Evolutionary conservation across 2,329 filamentous ascomycete species (phyloP), one percentile per base, ranked within the genome.

Genomic region (Cercospora sp.): DNA sequence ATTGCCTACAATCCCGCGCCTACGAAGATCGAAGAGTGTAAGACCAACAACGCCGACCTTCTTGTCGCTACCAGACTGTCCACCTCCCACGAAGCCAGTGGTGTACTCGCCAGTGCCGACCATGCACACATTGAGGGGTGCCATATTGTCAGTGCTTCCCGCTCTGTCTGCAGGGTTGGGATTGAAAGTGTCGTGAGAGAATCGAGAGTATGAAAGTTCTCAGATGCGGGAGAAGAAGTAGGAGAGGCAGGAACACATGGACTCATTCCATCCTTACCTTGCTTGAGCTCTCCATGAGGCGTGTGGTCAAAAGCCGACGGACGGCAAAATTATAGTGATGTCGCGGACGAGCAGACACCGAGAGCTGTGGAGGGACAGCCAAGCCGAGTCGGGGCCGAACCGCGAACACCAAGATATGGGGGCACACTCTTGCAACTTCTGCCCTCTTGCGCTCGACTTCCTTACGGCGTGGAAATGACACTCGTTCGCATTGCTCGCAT

Each of bases 31-130:
- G 80, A 97, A 97, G 73, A 97, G 85, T 26, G 92, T 94, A 79
- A 97, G 83, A 49, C 92, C 94, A 18, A 97, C 94, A 9, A 97
- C 94, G 67, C 94, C 94, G 61, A 97, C 91, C 81, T 97, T 97
- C 84, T 97, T 97, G 85, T 97, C 94, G 61, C 93, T 97, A 10
- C 87, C 90, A 3, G 93, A 97, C 62, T 89, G 90, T 68, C 90
- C 91, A 69, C 89, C 90, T 67, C 92, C 93, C 66, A 97, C 93
- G 75, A 95, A 97, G 67, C 94, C 94, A 53, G 94, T 97, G 75
- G 94, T 97, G 85, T 97, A 97, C 86, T 97, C 94, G 77, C 94
- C 94, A 10, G 94, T 97, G 72, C 94, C 94, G 68, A 97, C 82
- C 83, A 85, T 85, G 69, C 81, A 78, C 67, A 85, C 83, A 74